Evolutionary conservation across 352 stramenopile species (phyloP).

Genomic region (Pythium insidiosum): DNA sequence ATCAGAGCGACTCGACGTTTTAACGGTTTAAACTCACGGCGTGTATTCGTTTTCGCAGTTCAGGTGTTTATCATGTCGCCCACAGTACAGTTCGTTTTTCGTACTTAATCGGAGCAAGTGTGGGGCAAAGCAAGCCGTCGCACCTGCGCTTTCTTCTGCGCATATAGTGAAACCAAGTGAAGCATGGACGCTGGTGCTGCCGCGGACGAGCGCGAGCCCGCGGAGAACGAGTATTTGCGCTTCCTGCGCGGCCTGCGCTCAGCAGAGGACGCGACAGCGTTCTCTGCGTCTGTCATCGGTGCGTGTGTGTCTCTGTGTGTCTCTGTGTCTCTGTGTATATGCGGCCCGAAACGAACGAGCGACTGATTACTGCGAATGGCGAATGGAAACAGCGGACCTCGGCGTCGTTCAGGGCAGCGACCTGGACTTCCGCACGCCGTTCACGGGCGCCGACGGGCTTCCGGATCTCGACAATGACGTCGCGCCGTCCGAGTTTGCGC

Average conservation of each 20-base stretch:
- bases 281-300: constrained; percentile 9
- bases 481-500: constrained; percentile 43
- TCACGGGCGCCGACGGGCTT: constrained; percentile 41
- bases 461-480: constrained; percentile 50
- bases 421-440: constrained; percentile 71
- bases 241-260: constrained; percentile 61
- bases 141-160: too few species aligned
- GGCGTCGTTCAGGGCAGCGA: constrained; percentile 41
- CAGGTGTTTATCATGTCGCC: too few species aligned
- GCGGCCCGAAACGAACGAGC: too few species aligned
- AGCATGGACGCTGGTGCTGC: neutral
- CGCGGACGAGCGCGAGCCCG: constrained; percentile 20
- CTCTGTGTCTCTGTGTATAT: neutral
- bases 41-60: too few species aligned
- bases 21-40: neutral
- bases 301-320: neutral
- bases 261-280: constrained; percentile 36
- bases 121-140: too few species aligned
- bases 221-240: constrained; percentile 72
- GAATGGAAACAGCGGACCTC: constrained; percentile 46
- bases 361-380: too few species aligned
- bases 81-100: too few species aligned
- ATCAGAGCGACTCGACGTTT: constrained; percentile 5
- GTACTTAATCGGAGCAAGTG: too few species aligned
- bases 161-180: too few species aligned